Conservation (phyloP, 495 filamentous ascomycete species). For the Hyphodiscus hymeniophilus region DNA sequence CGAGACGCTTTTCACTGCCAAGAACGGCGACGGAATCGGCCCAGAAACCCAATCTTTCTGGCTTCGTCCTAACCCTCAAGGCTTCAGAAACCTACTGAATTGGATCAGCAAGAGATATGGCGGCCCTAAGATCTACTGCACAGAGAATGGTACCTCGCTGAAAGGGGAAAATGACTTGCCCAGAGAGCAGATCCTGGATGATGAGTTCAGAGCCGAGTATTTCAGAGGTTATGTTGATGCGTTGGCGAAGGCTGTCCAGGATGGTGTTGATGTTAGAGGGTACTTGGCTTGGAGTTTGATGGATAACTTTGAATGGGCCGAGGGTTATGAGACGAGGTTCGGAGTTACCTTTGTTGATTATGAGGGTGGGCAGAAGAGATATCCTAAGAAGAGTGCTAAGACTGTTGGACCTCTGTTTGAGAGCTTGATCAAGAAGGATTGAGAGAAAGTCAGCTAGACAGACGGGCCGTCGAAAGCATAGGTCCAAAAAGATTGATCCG, state of each 20-base stretch:
- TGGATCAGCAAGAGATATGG: slow-evolving; percentile 74
- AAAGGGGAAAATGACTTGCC: slow-evolving; percentile 71
- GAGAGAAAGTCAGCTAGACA: background rate
- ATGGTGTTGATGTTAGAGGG: slow-evolving; percentile 61
- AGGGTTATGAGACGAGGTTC: slow-evolving; percentile 79
- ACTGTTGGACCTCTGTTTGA: slow-evolving; percentile 56
- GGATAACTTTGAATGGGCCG: slow-evolving; percentile 66
- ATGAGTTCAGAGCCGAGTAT: slow-evolving; percentile 69
- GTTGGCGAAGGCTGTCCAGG: slow-evolving; percentile 55
- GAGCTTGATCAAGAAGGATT: slow-evolving; percentile 43
- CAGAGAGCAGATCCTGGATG: slow-evolving; percentile 58
- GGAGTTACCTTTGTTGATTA: slow-evolving; percentile 76
- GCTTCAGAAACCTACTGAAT: slow-evolving; percentile 67
- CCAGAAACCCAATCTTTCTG: slow-evolving; percentile 70
- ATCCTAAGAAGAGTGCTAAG: slow-evolving; percentile 72
- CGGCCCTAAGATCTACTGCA: slow-evolving; percentile 69
- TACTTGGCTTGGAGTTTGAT: slow-evolving; percentile 80
- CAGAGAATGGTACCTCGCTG: slow-evolving; percentile 72
- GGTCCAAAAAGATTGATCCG: too few species aligned
- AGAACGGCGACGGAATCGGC: slow-evolving; percentile 59
- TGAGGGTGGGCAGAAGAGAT: slow-evolving; percentile 61
- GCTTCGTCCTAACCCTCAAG: slow-evolving; percentile 61
- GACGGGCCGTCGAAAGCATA: background rate
- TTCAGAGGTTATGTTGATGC: slow-evolving; percentile 65
- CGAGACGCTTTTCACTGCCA: slow-evolving; percentile 57